Base-by-base conservation (phyloP, 371 early-diverging fungal genomes). In the Syncephalis plumigaleata region DNA sequence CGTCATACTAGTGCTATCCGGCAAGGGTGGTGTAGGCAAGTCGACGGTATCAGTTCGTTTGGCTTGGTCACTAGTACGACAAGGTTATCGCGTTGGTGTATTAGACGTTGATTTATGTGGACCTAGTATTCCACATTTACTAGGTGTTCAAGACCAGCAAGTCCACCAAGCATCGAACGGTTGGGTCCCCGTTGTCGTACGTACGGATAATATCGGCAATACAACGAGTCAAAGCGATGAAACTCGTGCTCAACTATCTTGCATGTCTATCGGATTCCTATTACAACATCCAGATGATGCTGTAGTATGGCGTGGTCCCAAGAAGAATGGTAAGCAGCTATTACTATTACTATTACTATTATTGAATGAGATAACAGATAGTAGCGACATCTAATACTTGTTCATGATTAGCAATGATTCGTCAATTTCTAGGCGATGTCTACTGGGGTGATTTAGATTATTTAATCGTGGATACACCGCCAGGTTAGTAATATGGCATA, bases 11-110 rank as follows among this genome's bases (percentile, higher is more conserved):
- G 78, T 96, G 9, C 76, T 91, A 47, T 84, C 87, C 21, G 98
- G 95, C 25, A 97, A 97, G 62, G 97, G 97, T 9, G 94, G 97
- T 17, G 94, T 93, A 36, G 94, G 90, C n/a, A 90, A 90, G 55
- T 77, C 81, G 15, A 79, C 83, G 2, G 70, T 79, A 15, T 65
- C 78, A 5, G 69, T 75, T 1, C 78, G 81, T 27, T 62, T 82
- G 8, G 77, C 82, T 0, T 58, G 80, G 16, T 61, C 72, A 4
- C 61, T 81, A 13, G 63, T 68, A 5, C 58, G 68, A 15, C 53
- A 69, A 52, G 57, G 56, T 44, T 58, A 56, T 42, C 68, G 75
- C 55, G 82, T 88, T 9, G 86, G 93, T 11, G 65, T 93, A 2
- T 61, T 93, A 42, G 98, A 98, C 62, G 76, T 94, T 57, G 98